A percentile compares a stretch with the other conserved stretches of the same genome.
phyloP scores from a whole-genome alignment of 352 stramenopile species.

The Pythium chondricola region DNA sequence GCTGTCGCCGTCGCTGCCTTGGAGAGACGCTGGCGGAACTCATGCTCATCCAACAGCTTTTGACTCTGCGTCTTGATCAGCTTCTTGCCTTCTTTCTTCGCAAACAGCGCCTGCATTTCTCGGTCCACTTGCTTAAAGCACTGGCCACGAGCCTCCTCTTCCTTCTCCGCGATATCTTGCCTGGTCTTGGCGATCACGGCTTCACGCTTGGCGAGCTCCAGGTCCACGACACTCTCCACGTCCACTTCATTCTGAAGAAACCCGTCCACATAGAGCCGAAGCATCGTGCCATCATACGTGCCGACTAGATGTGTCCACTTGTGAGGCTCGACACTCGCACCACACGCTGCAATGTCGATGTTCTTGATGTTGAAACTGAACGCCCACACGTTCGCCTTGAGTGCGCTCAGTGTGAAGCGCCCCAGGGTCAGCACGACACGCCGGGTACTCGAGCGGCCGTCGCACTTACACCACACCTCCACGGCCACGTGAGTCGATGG shows the following conservation, averaged over 20 bases:
- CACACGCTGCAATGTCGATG: conserved; percentile 66
- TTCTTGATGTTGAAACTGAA: conserved; percentile 77
- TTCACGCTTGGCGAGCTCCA: conserved; percentile 57
- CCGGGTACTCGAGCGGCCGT: conserved; percentile 61
- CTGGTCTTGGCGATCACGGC: conserved; percentile 65
- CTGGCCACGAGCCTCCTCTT: conserved; percentile 63
- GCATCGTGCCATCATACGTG: conserved; percentile 84
- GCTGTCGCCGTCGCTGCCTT: conserved; percentile 12
- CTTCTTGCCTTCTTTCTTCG: conserved; percentile 61
- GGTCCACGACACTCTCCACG: conserved; percentile 60
- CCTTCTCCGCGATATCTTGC: conserved; percentile 64
- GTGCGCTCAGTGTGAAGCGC: conserved; percentile 59
- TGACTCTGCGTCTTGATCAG: conserved; percentile 53
- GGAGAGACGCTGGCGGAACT: conserved; percentile 74
- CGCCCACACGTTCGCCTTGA: conserved; percentile 71
- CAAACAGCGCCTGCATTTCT: conserved; percentile 57
- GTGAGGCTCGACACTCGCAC: conserved; percentile 39
- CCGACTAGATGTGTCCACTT: conserved; percentile 86
- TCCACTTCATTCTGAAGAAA: conserved; percentile 67
- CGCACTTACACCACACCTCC: conserved; percentile 73
- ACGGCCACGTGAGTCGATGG: conserved; percentile 44
- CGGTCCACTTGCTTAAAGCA: conserved; percentile 74
- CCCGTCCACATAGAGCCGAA: conserved; percentile 79
- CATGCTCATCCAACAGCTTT: conserved; percentile 76
- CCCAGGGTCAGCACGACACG: conserved; percentile 69